These are phyloP conservation scores for Sechiopsis laciniata DNA, from an alignment of 306 rosid species.

Conservation along the genomic window DNA sequence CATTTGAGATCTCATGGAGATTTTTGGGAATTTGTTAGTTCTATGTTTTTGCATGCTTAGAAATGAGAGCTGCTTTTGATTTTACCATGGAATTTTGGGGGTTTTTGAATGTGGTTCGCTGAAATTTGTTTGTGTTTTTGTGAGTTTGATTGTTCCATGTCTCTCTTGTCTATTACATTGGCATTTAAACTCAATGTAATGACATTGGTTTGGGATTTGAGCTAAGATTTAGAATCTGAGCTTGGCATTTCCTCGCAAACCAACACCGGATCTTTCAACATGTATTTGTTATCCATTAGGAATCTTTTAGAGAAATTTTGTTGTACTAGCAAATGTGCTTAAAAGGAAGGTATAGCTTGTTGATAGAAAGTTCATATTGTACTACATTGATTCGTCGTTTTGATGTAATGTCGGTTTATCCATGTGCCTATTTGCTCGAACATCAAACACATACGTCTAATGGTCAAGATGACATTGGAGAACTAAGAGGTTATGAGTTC, in stretches of 20 bases:
- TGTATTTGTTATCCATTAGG: neutral
- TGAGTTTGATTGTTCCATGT: neutral
- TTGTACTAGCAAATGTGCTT: neutral
- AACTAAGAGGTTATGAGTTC: no score
- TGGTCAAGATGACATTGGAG: no score
- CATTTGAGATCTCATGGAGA: no score
- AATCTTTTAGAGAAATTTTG: neutral
- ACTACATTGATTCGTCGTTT: neutral
- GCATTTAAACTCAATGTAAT: neutral
- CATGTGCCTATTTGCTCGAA: neutral
- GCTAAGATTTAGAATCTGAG: neutral
- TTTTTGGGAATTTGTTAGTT: neutral
- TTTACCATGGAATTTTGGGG: neutral
- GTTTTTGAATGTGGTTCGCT: neutral
- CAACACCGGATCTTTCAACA: neutral
- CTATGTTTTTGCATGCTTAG: neutral
- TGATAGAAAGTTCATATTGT: no score
- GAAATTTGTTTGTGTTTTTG: neutral
- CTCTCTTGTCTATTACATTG: neutral
- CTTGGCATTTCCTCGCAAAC: neutral
- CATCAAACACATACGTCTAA: neutral
- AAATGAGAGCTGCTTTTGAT: neutral
- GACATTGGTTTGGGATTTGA: neutral
- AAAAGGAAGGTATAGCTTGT: neutral
- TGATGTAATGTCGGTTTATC: neutral